Percentiles rank a stretch among this genome's conserved stretches.
Conservation (phyloP, 139 green algal genomes). For the Tetraselmis chui region DNA sequence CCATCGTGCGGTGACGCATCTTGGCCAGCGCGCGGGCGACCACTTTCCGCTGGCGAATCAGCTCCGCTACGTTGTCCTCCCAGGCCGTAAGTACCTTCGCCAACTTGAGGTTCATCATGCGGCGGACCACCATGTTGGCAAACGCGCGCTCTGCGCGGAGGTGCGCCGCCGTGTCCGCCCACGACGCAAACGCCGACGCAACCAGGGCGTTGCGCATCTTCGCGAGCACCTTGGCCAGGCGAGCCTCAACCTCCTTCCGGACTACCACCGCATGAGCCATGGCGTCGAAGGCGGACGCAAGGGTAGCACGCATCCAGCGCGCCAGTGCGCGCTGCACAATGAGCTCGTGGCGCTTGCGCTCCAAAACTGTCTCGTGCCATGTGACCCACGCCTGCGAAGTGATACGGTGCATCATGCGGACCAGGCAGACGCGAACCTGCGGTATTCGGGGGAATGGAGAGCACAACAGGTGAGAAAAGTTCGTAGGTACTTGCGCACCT, state of each 20-base stretch:
- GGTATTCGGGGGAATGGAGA: too few species aligned
- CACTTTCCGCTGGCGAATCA: background rate
- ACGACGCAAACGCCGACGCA: background rate
- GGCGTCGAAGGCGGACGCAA: conserved; percentile 5
- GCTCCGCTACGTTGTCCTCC: background rate
- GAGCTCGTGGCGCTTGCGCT: background rate
- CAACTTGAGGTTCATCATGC: background rate
- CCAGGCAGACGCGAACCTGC: background rate
- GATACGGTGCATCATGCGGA: background rate
- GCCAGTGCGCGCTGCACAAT: background rate
- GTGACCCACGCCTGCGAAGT: background rate
- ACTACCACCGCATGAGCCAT: conserved; percentile 7
- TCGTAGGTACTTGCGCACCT: too few species aligned
- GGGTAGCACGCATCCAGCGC: background rate
- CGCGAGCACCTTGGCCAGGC: background rate
- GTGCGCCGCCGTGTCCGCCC: background rate
- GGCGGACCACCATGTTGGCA: background rate
- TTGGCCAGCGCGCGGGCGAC: background rate
- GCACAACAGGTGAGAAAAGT: too few species aligned
- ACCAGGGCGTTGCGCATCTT: background rate
- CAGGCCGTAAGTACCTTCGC: conserved; percentile 10
- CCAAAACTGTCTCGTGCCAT: background rate
- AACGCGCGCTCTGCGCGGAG: background rate
- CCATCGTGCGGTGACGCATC: background rate
- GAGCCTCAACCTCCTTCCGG: background rate